Percentiles rank a stretch among this genome's conserved stretches.
Conservation (phyloP, 2,329 filamentous ascomycete genomes). For the Trichoderma cornu-damae region DNA sequence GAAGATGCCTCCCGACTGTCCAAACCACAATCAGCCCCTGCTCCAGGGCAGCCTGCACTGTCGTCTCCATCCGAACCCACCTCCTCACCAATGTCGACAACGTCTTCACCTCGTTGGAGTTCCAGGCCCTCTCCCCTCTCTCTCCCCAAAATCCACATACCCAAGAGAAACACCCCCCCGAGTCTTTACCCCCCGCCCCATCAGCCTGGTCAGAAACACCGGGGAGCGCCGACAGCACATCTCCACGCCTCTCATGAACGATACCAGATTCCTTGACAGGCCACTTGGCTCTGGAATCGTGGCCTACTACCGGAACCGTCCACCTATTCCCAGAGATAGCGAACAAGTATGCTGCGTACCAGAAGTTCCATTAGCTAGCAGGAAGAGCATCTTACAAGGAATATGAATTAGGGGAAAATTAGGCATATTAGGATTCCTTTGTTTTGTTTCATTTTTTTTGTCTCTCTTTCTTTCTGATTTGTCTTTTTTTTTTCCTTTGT, state of each 20-base stretch:
- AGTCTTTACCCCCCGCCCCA: slow-evolving; percentile 8
- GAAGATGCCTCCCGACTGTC: slow-evolving; percentile 24
- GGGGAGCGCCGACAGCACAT: slow-evolving; percentile 29
- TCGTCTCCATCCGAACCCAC: not conserved
- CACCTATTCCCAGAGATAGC: not conserved
- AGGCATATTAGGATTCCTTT: not conserved
- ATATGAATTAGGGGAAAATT: not conserved
- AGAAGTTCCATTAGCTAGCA: slow-evolving; percentile 33
- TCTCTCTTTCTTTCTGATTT: not conserved
- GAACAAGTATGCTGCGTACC: slow-evolving; percentile 18
- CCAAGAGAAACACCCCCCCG: slow-evolving; percentile 36
- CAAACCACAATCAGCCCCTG: not conserved
- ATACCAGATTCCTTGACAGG: slow-evolving; percentile 27
- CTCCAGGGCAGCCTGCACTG: not conserved
- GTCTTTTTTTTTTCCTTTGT: not conserved
- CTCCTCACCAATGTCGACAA: not conserved
- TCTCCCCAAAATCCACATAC: slow-evolving; percentile 35
- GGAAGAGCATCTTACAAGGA: slow-evolving; percentile 35
- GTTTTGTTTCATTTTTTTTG: not conserved
- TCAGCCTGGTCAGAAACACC: slow-evolving; percentile 26
- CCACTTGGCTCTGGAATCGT: slow-evolving; percentile 8
- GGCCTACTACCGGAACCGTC: slow-evolving; percentile 9
- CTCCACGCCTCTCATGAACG: slow-evolving; percentile 28
- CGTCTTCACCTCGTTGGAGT: slow-evolving; percentile 2
- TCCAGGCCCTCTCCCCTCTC: slow-evolving; percentile 36